These are phyloP conservation scores for Sphaceloma murrayae DNA, from an alignment of 2,329 filamentous ascomycete genomes.

Conservation along the genomic window DNA sequence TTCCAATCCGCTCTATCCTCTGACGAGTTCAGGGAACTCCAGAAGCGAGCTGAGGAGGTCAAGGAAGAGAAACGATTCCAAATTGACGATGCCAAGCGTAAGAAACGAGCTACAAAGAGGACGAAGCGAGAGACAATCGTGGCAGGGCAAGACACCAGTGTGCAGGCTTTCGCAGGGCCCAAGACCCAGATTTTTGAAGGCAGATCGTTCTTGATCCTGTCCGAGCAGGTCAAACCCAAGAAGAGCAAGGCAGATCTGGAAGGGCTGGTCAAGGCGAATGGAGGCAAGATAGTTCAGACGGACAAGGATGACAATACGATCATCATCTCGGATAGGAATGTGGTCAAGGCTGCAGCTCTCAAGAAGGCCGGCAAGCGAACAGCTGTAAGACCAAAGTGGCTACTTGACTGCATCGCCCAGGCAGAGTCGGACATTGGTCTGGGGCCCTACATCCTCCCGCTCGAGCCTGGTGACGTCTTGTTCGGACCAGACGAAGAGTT, in stretches of 20 bases:
- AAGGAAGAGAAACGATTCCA: constrained; percentile 64
- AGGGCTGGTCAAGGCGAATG: constrained; percentile 69
- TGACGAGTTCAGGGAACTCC: constrained; percentile 66
- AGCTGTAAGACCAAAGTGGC: constrained; percentile 71
- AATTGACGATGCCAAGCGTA: constrained; percentile 57
- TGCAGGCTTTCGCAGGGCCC: constrained; percentile 47
- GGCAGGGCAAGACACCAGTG: constrained; percentile 53
- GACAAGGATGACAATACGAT: constrained; percentile 56
- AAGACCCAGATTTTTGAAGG: constrained; percentile 61
- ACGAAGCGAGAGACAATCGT: constrained; percentile 63
- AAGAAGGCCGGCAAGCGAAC: constrained; percentile 61
- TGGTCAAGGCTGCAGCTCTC: constrained; percentile 73
- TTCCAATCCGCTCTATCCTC: constrained; percentile 75
- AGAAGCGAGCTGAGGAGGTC: constrained; percentile 59
- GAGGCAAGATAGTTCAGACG: constrained; percentile 68
- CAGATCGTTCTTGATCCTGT: constrained; percentile 70
- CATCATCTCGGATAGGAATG: constrained; percentile 67
- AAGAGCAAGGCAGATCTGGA: constrained; percentile 73
- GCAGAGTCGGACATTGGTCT: constrained; percentile 45
- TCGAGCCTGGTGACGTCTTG: constrained; percentile 62
- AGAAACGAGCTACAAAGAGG: constrained; percentile 47
- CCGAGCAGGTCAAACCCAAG: constrained; percentile 63
- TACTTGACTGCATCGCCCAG: constrained; percentile 67
- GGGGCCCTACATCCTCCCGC: constrained; percentile 52
- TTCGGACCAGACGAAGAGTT: constrained; percentile 51